Base-by-base conservation (phyloP, 1,284 basidiomycete species). In the Ustilago nuda region DNA sequence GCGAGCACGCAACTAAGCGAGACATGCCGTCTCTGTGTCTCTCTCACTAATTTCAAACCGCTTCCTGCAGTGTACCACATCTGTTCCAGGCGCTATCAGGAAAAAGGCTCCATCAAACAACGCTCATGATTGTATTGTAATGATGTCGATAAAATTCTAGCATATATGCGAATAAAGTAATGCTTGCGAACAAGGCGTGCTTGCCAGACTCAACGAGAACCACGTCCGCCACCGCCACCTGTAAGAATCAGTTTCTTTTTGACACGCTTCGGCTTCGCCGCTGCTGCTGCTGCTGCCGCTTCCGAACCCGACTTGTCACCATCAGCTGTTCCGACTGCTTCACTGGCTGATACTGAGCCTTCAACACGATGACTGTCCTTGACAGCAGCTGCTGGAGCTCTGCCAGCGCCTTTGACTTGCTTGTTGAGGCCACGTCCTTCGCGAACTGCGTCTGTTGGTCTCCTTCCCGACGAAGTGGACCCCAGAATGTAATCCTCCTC, bases 191-290 rank as follows among this genome's bases (percentile, higher is more conserved):
- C 3, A 27, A 27, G 23, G 23, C 23, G 23, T 27, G 23, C 23
- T 13, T 41, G 15, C 19, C 43, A 19, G 43, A 45, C 48, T 53
- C 45, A 76, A n/a, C 73, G 73, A 13, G 64, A 63, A 2, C 74
- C 74, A 37, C 74, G 58, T 11, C 74, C 74, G 12, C 74, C 70
- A 30, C 82, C 83, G 23, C 83, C 83, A 8, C 71, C 78, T 3
- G 83, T 85, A 19, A 85, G 72, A 37, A 85, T 81, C 11, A 85
- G 66, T 72, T 83, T 83, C 68, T 83, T 81, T 72, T 82, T 84
- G 51, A 66, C 72, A n/a, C 81, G 75, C 43, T 74, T 71, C 54
- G 63, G 53, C 33, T 63, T 66, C 23, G 56, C 41, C 27, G 37
- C 64, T 55, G 54, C 32, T 55, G 43, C 48, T 50, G 48, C 8